Percentiles rank a stretch among this genome's conserved stretches.
Evolutionary conservation across 1,139 yeast species (phyloP).

Genomic region (Yamadazyma diospyri): DNA sequence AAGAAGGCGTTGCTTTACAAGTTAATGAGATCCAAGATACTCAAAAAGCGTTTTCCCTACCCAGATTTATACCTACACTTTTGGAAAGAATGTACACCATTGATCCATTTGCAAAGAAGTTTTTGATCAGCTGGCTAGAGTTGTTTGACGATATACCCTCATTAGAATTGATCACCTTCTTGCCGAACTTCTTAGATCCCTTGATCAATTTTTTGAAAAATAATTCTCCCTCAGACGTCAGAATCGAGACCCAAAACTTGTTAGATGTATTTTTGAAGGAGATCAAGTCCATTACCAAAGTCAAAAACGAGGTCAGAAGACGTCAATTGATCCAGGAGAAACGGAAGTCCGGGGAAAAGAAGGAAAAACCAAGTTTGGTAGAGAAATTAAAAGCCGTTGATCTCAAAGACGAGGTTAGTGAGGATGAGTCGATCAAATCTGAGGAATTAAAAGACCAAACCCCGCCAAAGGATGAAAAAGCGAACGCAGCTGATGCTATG

Average conservation of each 20-base stretch:
- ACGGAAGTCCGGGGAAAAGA: not conserved
- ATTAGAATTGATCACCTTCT: slow-evolving; percentile 76
- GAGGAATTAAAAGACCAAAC: slow-evolving; percentile 11
- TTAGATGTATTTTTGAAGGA: slow-evolving; percentile 77
- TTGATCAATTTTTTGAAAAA: slow-evolving; percentile 70
- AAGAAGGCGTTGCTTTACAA: slow-evolving; percentile 54
- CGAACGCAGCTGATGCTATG: not conserved
- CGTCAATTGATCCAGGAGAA: slow-evolving; percentile 22
- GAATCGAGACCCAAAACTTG: slow-evolving; percentile 79
- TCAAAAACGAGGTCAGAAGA: slow-evolving; percentile 50
- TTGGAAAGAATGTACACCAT: slow-evolving; percentile 89
- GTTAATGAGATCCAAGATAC: slow-evolving; percentile 60
- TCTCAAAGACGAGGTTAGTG: slow-evolving; percentile 14
- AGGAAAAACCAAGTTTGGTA: slow-evolving; percentile 4
- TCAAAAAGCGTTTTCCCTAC: slow-evolving; percentile 76
- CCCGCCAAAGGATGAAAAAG: slow-evolving; percentile 3
- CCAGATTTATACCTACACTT: slow-evolving; percentile 84
- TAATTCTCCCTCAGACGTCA: slow-evolving; percentile 82
- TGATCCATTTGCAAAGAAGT: slow-evolving; percentile 89
- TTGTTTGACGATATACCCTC: slow-evolving; percentile 91
- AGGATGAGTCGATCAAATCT: slow-evolving; percentile 13
- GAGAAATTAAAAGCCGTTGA: slow-evolving; percentile 18
- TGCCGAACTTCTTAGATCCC: slow-evolving; percentile 89
- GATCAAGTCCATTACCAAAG: slow-evolving; percentile 67
- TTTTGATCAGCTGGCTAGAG: slow-evolving; percentile 89